Conservation (phyloP, 2,329 filamentous ascomycete species). For the Phialemoniopsis sp. region DNA sequence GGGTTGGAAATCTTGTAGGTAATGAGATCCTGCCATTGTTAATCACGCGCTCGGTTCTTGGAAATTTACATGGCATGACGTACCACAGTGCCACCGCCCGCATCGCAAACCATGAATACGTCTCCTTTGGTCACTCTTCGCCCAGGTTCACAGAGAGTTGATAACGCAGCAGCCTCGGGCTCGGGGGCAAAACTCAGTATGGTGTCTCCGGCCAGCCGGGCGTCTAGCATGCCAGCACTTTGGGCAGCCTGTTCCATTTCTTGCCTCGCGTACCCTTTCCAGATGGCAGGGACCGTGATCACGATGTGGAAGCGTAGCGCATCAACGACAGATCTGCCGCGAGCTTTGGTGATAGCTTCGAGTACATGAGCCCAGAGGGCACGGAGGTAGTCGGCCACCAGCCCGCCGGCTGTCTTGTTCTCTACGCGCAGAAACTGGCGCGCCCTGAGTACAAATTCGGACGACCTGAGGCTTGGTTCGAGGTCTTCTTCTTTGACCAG, state of each 20-base stretch:
- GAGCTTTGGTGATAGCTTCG: slow-evolving; percentile 15
- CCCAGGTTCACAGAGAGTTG: slow-evolving; percentile 20
- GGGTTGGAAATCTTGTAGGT: slow-evolving; percentile 23
- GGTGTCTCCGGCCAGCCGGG: slow-evolving; percentile 19
- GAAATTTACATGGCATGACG: neutral
- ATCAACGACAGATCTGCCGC: slow-evolving; percentile 15
- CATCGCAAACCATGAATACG: slow-evolving; percentile 20
- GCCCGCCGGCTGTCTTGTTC: slow-evolving; percentile 16
- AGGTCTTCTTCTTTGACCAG: slow-evolving; percentile 8
- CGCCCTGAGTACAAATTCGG: slow-evolving; percentile 3
- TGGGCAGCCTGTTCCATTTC: slow-evolving; percentile 29
- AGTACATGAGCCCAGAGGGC: slow-evolving; percentile 25
- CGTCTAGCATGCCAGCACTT: slow-evolving; percentile 27
- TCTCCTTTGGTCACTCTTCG: slow-evolving; percentile 10
- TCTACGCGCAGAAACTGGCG: neutral
- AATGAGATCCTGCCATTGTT: slow-evolving; percentile 30
- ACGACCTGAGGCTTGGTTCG: slow-evolving; percentile 4
- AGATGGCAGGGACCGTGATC: slow-evolving; percentile 40
- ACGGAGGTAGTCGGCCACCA: slow-evolving; percentile 25
- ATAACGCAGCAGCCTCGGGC: slow-evolving; percentile 39
- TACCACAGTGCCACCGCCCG: slow-evolving; percentile 24
- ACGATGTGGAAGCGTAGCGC: slow-evolving; percentile 27
- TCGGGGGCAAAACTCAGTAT: slow-evolving; percentile 31
- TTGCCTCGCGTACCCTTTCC: slow-evolving; percentile 30
- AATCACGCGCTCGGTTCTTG: neutral